A percentile compares a stretch with the other conserved stretches of the same genome.
Evolutionary conservation across 2,329 filamentous ascomycete genomes (phyloP).

Genomic region (Aspergillus pseudoglaucus): DNA sequence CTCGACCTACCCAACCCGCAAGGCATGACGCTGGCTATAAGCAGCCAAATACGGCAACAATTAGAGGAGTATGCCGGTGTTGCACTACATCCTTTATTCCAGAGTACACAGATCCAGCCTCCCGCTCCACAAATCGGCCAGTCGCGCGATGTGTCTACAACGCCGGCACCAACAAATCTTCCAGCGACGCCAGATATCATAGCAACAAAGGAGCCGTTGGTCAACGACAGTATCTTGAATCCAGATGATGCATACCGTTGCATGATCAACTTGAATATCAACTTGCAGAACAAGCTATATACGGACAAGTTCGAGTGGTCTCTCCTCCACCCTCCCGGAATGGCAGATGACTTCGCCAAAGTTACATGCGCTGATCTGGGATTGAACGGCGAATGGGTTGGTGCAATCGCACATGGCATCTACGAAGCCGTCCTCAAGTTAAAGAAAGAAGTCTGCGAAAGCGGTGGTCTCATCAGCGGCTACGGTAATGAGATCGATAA

Average conservation of each 20-base stretch:
- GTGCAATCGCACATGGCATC: conserved; percentile 90
- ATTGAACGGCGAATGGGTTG: conserved; percentile 84
- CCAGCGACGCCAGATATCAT: conserved; percentile 53
- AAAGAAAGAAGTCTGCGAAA: conserved; percentile 95
- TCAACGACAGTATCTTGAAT: conserved; percentile 69
- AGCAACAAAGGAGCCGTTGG: conserved; percentile 32
- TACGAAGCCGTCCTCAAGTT: conserved; percentile 88
- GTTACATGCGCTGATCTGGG: conserved; percentile 90
- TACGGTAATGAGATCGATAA: conserved; percentile 72
- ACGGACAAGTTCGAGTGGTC: conserved; percentile 99
- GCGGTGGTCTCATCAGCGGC: conserved; percentile 73
- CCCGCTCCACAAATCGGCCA: conserved; percentile 26
- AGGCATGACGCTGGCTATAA: conserved; percentile 69
- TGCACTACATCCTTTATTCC: conserved; percentile 86
- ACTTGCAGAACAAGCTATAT: conserved; percentile 83
- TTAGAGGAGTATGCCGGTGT: conserved; percentile 94
- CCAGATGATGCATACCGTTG: conserved; percentile 94
- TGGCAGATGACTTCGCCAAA: conserved; percentile 86
- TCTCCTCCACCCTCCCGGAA: conserved; percentile 80
- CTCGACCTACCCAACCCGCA: conserved; percentile 77
- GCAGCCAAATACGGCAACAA: conserved; percentile 89
- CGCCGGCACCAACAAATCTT: conserved; percentile 43
- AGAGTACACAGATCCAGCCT: conserved; percentile 36
- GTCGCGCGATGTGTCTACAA: conserved; percentile 50
- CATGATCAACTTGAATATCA: conserved; percentile 84